Conservation (phyloP, 306 rosid species). For the Prinsepia uniflora region DNA sequence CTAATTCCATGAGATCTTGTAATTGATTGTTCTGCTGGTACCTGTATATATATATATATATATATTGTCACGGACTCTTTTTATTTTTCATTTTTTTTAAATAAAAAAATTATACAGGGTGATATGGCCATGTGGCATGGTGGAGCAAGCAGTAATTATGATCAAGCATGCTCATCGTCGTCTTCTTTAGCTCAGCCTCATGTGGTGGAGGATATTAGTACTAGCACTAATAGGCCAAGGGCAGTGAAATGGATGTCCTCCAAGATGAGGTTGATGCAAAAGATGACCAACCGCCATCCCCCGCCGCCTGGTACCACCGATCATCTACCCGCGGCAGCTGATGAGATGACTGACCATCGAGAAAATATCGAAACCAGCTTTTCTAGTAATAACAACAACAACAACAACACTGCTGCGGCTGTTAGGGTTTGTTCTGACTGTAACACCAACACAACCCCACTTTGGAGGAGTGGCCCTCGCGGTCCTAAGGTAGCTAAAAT, state of each 20-base stretch:
- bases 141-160: constrained; percentile 20
- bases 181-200: constrained; percentile 25
- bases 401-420: constrained; percentile 3
- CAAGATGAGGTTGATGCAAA: constrained; percentile 64
- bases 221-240: constrained; percentile 27
- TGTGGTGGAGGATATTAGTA: constrained; percentile 17
- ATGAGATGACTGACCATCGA: not conserved
- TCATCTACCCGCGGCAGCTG: not conserved
- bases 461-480: constrained; percentile 93
- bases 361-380: constrained; percentile 30
- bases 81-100: too few species aligned
- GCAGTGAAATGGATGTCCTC: constrained; percentile 67
- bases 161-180: constrained; percentile 26
- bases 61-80: too few species aligned
- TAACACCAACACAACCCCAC: constrained; percentile 74
- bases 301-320: not conserved
- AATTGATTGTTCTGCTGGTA: too few species aligned
- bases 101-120: constrained; percentile 30
- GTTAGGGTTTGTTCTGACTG: constrained; percentile 89
- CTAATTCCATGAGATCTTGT: too few species aligned
- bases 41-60: too few species aligned
- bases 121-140: constrained; percentile 18
- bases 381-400: constrained; percentile 20
- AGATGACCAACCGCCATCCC: constrained; percentile 39
- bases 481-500: constrained; percentile 72